phyloP scores from a whole-genome alignment of 805 yeast species.

The Saccharomycopsis amapae region DNA sequence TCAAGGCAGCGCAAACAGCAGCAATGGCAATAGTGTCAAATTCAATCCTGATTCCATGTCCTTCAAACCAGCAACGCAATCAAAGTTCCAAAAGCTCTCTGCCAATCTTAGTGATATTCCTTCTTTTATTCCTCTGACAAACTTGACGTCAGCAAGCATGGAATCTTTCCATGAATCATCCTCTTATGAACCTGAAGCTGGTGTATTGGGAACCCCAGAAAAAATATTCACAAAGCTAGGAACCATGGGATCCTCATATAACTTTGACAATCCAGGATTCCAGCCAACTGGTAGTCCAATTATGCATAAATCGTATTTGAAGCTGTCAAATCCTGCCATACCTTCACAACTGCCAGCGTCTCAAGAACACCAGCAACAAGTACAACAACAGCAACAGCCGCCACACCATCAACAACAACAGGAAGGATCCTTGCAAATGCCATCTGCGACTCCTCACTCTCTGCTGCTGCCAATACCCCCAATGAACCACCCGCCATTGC shows the following conservation, averaged over 20 bases:
- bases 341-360: neutral
- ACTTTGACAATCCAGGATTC: constrained; percentile 39
- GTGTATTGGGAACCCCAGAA: too few species aligned
- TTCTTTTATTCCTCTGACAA: constrained; percentile 26
- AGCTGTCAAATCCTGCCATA: neutral
- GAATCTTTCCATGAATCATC: too few species aligned
- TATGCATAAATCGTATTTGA: neutral
- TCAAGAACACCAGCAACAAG: neutral
- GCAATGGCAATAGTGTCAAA: constrained; percentile 27
- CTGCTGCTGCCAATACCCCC: neutral
- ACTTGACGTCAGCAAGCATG: neutral
- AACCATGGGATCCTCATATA: constrained; percentile 1
- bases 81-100: constrained; percentile 24
- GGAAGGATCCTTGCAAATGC: too few species aligned
- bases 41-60: constrained; percentile 53
- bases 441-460: neutral
- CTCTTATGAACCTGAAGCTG: too few species aligned
- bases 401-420: neutral
- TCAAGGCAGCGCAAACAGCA: neutral
- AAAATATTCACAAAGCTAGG: constrained; percentile 1
- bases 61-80: constrained; percentile 38
- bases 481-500: neutral
- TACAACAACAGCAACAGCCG: neutral
- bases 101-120: constrained; percentile 34
- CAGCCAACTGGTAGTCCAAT: constrained; percentile 23